Conservation (phyloP, 257 asterid genomes). For the Solanum chaucha region DNA sequence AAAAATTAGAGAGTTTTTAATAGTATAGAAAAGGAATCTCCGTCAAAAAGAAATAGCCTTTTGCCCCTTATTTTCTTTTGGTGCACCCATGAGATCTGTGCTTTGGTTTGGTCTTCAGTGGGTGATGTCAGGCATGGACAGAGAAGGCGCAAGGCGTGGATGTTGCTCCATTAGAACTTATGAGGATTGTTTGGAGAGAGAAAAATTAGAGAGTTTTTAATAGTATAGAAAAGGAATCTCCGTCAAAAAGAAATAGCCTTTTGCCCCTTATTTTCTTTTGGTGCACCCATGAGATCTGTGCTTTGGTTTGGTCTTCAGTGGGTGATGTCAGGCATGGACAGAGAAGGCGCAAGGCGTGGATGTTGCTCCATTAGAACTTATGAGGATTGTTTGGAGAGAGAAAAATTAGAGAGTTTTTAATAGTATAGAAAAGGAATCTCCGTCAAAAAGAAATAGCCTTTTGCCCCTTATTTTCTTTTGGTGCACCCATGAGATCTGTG, state of each 20-base stretch:
- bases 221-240: neutral
- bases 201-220: neutral
- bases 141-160: neutral
- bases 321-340: too few species aligned
- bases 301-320: too few species aligned
- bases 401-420: neutral
- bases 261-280: neutral
- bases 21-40: neutral
- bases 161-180: neutral
- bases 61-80: neutral
- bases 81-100: neutral
- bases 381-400: neutral
- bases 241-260: too few species aligned
- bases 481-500: neutral
- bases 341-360: neutral
- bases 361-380: neutral
- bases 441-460: too few species aligned
- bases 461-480: neutral
- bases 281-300: neutral
- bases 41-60: too few species aligned
- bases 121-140: too few species aligned
- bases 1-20: neutral
- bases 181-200: neutral
- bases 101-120: too few species aligned
- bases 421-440: neutral